phyloP scores from a whole-genome alignment of 495 filamentous ascomycete species.

The Daldinia childiae region DNA sequence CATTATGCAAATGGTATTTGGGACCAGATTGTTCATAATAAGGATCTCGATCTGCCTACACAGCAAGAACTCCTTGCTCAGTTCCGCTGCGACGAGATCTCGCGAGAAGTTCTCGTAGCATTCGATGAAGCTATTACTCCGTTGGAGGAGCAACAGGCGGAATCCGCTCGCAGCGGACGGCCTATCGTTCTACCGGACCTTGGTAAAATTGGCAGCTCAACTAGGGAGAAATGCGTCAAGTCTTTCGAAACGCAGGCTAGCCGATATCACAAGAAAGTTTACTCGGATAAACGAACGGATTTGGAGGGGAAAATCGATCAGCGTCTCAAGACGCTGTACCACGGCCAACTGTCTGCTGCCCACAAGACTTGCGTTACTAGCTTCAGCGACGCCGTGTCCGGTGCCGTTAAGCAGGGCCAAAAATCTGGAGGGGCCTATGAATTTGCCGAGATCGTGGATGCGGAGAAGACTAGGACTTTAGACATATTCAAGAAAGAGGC shows the following conservation, averaged over 20 bases:
- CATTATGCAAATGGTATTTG: conserved; percentile 92
- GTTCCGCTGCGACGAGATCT: conserved; percentile 97
- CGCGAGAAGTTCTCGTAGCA: conserved; percentile 79
- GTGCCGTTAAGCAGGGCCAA: conserved; percentile 83
- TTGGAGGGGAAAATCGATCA: conserved; percentile 86
- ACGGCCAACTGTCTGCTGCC: conserved; percentile 82
- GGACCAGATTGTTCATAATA: conserved; percentile 99
- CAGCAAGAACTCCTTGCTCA: conserved; percentile 97
- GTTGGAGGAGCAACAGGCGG: conserved; percentile 85
- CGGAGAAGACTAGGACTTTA: conserved; percentile 78
- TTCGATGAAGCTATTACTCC: conserved; percentile 86
- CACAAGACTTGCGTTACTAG: conserved; percentile 88
- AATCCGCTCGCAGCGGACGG: conserved; percentile 74
- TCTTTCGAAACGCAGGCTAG: conserved; percentile 89
- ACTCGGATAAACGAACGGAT: conserved; percentile 82
- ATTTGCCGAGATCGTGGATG: conserved; percentile 91
- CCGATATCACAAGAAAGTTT: conserved; percentile 95
- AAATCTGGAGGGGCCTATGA: conserved; percentile 90
- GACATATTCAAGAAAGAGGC: conserved; percentile 81
- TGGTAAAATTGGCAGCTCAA: conserved; percentile 75
- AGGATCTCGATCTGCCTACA: conserved; percentile 94
- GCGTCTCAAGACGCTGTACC: conserved; percentile 86
- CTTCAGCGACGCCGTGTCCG: conserved; percentile 84
- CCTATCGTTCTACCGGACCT: conserved; percentile 77
- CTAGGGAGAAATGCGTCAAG: conserved; percentile 78